phyloP scores from a whole-genome alignment of 1,284 basidiomycete genomes.

The Leccinum angustisporum region DNA sequence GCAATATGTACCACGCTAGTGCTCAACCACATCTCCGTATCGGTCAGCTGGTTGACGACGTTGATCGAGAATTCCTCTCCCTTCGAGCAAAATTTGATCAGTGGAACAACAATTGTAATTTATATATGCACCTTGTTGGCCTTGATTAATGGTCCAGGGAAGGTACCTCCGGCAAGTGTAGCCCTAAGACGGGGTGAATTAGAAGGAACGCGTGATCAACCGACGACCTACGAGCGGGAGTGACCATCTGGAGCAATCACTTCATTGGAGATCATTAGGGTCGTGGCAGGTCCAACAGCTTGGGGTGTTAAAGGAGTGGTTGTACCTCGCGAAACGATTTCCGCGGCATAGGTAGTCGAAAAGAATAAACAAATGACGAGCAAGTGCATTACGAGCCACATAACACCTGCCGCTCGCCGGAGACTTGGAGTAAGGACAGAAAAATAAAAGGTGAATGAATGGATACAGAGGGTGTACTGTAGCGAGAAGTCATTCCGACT shows the following conservation, averaged over 20 bases:
- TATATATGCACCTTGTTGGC: slow-evolving; percentile 30
- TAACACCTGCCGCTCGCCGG: background rate
- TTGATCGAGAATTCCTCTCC: slow-evolving; percentile 26
- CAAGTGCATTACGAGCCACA: slow-evolving; percentile 14
- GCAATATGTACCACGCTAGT: slow-evolving; percentile 32
- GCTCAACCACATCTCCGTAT: slow-evolving; percentile 32
- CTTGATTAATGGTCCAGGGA: slow-evolving; percentile 39
- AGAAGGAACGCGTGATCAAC: background rate
- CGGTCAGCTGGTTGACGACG: slow-evolving; percentile 30
- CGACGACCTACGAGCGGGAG: slow-evolving; percentile 32
- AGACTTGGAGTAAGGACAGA: background rate
- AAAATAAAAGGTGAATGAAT: background rate
- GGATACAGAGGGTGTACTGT: background rate
- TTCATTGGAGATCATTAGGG: slow-evolving; percentile 37
- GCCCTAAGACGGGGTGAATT: slow-evolving; percentile 14
- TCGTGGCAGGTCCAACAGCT: slow-evolving; percentile 30
- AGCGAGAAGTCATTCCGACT: background rate
- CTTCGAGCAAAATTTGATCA: slow-evolving; percentile 38
- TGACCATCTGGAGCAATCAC: slow-evolving; percentile 43
- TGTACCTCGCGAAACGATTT: slow-evolving; percentile 19
- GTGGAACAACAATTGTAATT: background rate
- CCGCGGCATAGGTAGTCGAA: slow-evolving; percentile 15
- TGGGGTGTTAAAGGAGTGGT: background rate
- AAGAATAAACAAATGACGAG: slow-evolving; percentile 7
- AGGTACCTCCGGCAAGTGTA: slow-evolving; percentile 30